Base-by-base conservation (phyloP, 208 protist genomes). In the Sergeia podlipaevii region DNA sequence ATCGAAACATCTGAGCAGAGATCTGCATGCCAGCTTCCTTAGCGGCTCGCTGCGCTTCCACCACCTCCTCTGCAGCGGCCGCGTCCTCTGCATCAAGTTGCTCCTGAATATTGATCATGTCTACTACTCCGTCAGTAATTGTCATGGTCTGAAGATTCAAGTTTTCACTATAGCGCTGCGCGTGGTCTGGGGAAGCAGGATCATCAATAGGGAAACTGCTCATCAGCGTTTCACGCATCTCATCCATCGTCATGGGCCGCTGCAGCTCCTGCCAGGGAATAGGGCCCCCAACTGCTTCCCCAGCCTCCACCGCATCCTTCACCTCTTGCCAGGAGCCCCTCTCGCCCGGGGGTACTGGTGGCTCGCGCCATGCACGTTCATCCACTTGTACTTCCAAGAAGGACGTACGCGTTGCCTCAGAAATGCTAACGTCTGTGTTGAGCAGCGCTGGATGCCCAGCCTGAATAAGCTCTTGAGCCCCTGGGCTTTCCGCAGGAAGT, bases 361-460 rank as follows among this genome's bases (percentile, higher is more conserved):
- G 88, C 73, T 95, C 88, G 17, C 84, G 81, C 84, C 88, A 95
- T 36, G 88, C 80, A 8, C 88, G 83, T 46, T 92, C 83, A 56
- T 90, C 74, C 30, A 95, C 83, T 52, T 91, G 84, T n/a, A 60
- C 65, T 57, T 89, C 78, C 36, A 95, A 60, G 48, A 95, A 91
- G 15, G 77, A 71, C 29, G 62, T 67, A 17, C 84, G 83, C 8
- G 83, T 84, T 13, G 74, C 45, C 66, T 95, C 84, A 17, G 70
- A 74, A 42, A 91, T 74, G 17, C 59, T 34, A 29, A 92, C 72
- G 59, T 95, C 82, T 0, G 72, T 51, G 42, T 80, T 38, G 24
- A 67, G 54, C 34, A 95, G 65, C 1, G 72, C 67, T 0, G 83
- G 88, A 57, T 91, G 88, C 23, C 84, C 83, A 0, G 78, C 88